These are phyloP conservation scores for Penicillium digitatum DNA, from an alignment of 2,329 filamentous ascomycete genomes.

Conservation along the genomic window DNA sequence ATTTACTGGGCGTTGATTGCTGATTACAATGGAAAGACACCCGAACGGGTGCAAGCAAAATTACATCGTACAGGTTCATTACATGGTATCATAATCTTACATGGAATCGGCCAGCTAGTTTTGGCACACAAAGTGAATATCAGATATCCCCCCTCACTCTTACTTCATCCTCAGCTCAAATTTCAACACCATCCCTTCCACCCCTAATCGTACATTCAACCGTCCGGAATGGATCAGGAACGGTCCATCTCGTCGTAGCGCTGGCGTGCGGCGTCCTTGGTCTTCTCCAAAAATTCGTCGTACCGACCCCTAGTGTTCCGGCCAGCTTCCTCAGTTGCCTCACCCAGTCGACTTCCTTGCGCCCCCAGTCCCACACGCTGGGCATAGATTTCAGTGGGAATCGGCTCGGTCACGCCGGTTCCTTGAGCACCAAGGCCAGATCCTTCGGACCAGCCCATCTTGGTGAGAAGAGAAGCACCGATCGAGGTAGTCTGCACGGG, in stretches of 20 bases:
- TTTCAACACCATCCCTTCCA: not conserved
- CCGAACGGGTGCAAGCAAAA: not conserved
- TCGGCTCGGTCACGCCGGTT: conserved; percentile 46
- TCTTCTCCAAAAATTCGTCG: conserved; percentile 48
- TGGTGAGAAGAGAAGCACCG: conserved; percentile 49
- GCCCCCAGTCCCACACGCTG: conserved; percentile 50
- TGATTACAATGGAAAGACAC: conserved; percentile 8
- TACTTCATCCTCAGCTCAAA: not conserved
- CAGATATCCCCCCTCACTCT: not conserved
- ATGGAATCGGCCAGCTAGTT: not conserved
- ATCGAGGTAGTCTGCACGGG: conserved; percentile 40
- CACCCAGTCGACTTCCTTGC: conserved; percentile 48
- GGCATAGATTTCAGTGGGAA: conserved; percentile 48
- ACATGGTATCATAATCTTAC: not conserved
- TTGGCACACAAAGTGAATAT: not conserved
- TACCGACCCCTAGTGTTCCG: conserved; percentile 48
- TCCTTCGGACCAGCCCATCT: conserved; percentile 51
- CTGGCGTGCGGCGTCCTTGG: conserved; percentile 46
- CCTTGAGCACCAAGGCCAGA: conserved; percentile 48
- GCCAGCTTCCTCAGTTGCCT: conserved; percentile 47
- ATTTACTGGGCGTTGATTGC: conserved; percentile 11
- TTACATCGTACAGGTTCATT: not conserved
- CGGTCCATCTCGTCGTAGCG: conserved; percentile 44
- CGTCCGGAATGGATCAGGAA: conserved; percentile 3
- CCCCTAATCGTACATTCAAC: conserved; percentile 12